phyloP scores from a whole-genome alignment of 169 alveolate genomes.

The Miamiensis avidus region DNA sequence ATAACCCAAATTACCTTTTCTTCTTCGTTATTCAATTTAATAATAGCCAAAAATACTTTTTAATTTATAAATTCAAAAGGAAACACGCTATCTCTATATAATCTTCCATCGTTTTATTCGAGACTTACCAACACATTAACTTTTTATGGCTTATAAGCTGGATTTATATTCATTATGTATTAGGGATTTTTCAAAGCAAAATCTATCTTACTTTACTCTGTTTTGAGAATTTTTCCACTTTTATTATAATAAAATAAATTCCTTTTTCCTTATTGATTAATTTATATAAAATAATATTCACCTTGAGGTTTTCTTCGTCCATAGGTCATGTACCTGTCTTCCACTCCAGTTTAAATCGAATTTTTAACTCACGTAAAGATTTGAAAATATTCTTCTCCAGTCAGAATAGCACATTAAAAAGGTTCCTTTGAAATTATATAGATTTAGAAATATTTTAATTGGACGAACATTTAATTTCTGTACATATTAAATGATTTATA shows the following conservation, averaged over 20 bases:
- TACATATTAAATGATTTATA: conserved; percentile 46
- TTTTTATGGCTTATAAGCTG: conserved; percentile 35
- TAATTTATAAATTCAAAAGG: too few relatives aligned
- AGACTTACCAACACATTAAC: conserved; percentile 68
- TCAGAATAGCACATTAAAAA: conserved; percentile 81
- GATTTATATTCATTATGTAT: conserved; percentile 43
- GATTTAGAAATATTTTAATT: conserved; percentile 41
- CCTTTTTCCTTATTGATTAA: conserved; percentile 47
- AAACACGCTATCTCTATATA: too few relatives aligned
- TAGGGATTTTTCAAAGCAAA: conserved; percentile 74
- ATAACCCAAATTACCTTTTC: conserved; percentile 70
- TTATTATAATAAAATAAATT: conserved; percentile 61
- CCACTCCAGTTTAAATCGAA: conserved; percentile 53
- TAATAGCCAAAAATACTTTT: conserved; percentile 24
- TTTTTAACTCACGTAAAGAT: conserved; percentile 72
- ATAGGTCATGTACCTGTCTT: conserved; percentile 48
- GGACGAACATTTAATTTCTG: conserved; percentile 19
- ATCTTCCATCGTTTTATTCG: conserved; percentile 79
- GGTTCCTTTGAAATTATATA: conserved; percentile 80
- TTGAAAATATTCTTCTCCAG: conserved; percentile 77
- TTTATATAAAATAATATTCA: conserved; percentile 3
- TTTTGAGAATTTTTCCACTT: conserved; percentile 55
- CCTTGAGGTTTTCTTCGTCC: conserved; percentile 36
- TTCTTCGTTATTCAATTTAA: conserved; percentile 29
- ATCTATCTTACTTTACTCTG: conserved; percentile 39